These are phyloP conservation scores for Fagopyrum esculentum DNA, from an alignment of 148 eudicot genomes.

Conservation along the genomic window DNA sequence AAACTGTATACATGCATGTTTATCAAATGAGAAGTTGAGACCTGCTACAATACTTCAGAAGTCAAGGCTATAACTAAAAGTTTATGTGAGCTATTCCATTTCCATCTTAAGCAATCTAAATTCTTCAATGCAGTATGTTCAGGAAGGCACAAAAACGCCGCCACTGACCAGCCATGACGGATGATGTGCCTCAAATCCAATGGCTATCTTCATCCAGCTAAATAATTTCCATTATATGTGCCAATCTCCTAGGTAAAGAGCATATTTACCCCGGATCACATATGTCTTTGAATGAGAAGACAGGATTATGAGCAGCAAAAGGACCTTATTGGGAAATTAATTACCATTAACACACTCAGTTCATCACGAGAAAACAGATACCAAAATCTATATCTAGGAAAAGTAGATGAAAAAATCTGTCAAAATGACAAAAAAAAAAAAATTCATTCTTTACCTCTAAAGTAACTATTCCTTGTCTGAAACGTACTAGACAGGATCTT, in stretches of 20 bases:
- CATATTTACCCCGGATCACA: background rate
- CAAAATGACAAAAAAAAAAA: background rate
- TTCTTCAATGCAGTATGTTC: background rate
- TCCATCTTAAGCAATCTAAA: background rate
- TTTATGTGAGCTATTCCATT: background rate
- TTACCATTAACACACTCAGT: background rate
- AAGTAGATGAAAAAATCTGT: background rate
- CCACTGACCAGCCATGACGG: background rate
- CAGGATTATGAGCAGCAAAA: background rate
- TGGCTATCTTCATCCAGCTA: background rate
- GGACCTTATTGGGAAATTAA: background rate
- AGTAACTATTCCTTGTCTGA: slow-evolving; percentile 5
- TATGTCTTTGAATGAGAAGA: background rate
- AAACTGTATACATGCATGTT: background rate
- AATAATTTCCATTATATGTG: background rate
- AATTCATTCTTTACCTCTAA: background rate
- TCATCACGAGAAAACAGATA: background rate
- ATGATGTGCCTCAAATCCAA: background rate
- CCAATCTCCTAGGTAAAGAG: background rate
- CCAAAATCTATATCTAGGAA: background rate
- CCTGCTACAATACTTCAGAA: slow-evolving; percentile 2
- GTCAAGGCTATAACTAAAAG: background rate
- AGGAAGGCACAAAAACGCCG: background rate
- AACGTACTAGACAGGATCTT: background rate
- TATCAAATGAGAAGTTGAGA: background rate